These are phyloP conservation scores for Pichia ethanolica DNA, from an alignment of 805 yeast genomes.

Conservation along the genomic window DNA sequence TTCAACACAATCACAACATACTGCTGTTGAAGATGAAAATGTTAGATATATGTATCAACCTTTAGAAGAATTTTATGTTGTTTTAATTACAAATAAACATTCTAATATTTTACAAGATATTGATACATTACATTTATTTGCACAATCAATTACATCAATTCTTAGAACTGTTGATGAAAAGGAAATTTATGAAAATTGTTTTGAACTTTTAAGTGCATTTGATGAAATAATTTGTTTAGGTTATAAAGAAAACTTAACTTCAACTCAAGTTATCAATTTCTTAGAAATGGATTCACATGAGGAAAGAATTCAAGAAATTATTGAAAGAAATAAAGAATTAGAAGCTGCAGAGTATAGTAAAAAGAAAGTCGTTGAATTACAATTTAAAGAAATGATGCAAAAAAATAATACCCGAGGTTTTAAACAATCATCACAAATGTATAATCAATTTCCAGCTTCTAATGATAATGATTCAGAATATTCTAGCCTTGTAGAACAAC, in stretches of 20 bases:
- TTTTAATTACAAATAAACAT: conserved; percentile 81
- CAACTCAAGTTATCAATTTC: conserved; percentile 78
- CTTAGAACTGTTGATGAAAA: conserved; percentile 69
- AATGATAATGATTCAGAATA: conserved; percentile 6
- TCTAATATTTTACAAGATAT: conserved; percentile 93
- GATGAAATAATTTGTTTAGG: conserved; percentile 92
- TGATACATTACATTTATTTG: conserved; percentile 79
- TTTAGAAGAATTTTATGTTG: conserved; percentile 85
- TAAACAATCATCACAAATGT: conserved; percentile 11
- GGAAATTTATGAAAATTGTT: conserved; percentile 77
- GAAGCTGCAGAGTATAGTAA: conserved; percentile 97
- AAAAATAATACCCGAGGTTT: conserved; percentile 26
- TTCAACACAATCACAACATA: conserved; percentile 68
- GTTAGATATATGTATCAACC: conserved; percentile 95
- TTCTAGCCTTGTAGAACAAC: conserved; percentile 8
- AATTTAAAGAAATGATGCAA: conserved; percentile 65
- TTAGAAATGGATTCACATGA: conserved; percentile 98
- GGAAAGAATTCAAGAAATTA: conserved; percentile 96
- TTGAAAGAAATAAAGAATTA: conserved; percentile 91
- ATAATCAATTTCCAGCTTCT: conserved; percentile 6
- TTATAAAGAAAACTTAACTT: conserved; percentile 76
- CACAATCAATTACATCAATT: conserved; percentile 71
- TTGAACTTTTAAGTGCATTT: conserved; percentile 83
- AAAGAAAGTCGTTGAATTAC: conserved; percentile 86
- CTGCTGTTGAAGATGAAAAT: conserved; percentile 86